Base-by-base conservation (phyloP, 331 rosid species). In the Pyracantha coccinea region DNA sequence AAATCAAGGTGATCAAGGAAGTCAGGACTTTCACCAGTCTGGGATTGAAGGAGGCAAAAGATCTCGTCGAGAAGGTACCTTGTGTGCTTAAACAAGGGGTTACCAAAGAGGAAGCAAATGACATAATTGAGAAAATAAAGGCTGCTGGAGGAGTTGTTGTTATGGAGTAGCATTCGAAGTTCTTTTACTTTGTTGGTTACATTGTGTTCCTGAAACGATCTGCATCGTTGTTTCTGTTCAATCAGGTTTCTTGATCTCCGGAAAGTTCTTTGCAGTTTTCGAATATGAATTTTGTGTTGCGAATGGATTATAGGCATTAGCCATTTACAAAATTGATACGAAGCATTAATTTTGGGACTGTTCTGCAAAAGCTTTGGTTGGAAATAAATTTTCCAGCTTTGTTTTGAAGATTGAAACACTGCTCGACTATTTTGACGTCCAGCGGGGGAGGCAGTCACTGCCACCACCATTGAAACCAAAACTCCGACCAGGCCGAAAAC, bases 1-100 rank as follows among this genome's bases (percentile, higher is more conserved):
- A 81, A 58, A 67, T 81, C 77, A 81, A 81, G 77, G 85, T 81
- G 66, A 81, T 81, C 54, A 81, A 81, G 58, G 81, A 81, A 77
- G 81, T 81, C 55, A 53, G 78, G 75, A 63, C 78, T 16, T 81
- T 77, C 53, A 81, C 85, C 28, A 77, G 50, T 68, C 72, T 81
- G 28, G 85, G 81, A 58, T 73, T 77, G 78, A 77, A 81, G 81
- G 81, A 72, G 75, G 85, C 85, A 5, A 81, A 81, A 13, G 85
- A 77, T 7, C 75, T 81, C 15, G 85, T 81, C 3, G 85, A 81
- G 75, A 81, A 81, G 66, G 75, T 23, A 10, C 85, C 85, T 31
- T 79, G 74, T 28, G 67, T 81, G 67, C 78, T 81, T 5, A 81
- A 76, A 60, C 84, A 81, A 73, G 75, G 85, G 66, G 53, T 81